A percentile compares a stretch with the other conserved stretches of the same genome.
Conservation (phyloP, 2,329 filamentous ascomycete genomes). For the Fusarium sp. region DNA sequence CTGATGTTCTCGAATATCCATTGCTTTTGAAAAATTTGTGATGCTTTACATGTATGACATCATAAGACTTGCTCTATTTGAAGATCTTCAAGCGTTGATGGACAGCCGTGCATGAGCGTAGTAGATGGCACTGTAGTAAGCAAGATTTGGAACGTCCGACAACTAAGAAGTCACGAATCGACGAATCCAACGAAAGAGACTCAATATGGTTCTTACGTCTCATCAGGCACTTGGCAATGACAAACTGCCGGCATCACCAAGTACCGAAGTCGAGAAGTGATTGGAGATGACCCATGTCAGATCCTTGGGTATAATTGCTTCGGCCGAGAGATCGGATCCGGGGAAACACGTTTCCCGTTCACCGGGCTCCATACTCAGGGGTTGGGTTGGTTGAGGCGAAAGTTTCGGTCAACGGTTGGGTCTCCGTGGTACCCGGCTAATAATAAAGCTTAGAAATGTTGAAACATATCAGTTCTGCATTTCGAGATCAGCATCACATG, state of each 20-base stretch:
- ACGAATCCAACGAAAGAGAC: too few species aligned
- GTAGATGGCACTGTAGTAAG: too few species aligned
- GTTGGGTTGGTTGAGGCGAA: neutral
- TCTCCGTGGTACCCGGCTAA: neutral
- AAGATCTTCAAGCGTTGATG: too few species aligned
- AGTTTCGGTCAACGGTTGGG: slow-evolving; percentile 15
- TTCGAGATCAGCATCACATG: neutral
- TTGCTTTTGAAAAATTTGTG: too few species aligned
- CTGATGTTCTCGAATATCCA: too few species aligned
- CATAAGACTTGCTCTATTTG: too few species aligned
- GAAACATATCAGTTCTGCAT: neutral
- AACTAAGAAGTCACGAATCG: too few species aligned
- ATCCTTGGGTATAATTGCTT: neutral
- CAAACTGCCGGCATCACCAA: slow-evolving; percentile 7
- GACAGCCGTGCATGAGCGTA: too few species aligned
- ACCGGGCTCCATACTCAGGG: neutral
- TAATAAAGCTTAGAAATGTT: neutral
- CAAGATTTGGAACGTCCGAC: too few species aligned
- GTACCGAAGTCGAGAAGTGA: neutral
- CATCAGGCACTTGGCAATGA: slow-evolving; percentile 2
- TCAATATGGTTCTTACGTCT: neutral
- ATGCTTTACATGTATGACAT: too few species aligned
- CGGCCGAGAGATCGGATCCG: slow-evolving; percentile 20
- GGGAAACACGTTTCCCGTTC: neutral
- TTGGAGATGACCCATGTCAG: neutral